phyloP scores from a whole-genome alignment of 768 basidiomycete genomes.

The Mycena galopus region DNA sequence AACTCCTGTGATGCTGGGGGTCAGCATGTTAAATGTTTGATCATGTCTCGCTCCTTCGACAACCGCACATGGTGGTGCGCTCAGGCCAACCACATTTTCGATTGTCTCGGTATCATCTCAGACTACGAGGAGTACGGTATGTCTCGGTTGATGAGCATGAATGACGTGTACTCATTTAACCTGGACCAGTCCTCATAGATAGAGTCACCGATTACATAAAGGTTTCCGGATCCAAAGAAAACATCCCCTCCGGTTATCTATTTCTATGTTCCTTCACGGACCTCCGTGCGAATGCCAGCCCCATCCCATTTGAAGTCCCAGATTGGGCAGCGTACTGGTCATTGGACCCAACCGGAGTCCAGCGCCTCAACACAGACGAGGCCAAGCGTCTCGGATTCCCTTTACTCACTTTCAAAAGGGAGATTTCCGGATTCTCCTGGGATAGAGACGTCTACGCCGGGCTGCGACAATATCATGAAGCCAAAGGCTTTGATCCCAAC shows the following conservation, averaged over 20 bases:
- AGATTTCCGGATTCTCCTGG: neutral
- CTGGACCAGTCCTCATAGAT: neutral
- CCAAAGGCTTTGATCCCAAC: constrained; percentile 20
- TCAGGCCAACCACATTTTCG: constrained; percentile 15
- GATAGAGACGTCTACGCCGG: constrained; percentile 5
- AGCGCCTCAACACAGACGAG: neutral
- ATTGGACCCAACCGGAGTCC: neutral
- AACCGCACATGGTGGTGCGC: neutral
- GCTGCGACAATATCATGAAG: constrained; percentile 13
- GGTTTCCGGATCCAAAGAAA: neutral
- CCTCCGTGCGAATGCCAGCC: neutral
- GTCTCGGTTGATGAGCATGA: neutral
- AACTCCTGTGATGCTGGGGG: neutral
- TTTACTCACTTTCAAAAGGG: neutral
- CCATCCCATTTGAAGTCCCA: neutral
- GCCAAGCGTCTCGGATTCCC: neutral
- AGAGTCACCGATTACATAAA: neutral
- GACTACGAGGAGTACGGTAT: neutral
- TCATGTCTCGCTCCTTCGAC: neutral
- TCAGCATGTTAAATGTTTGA: neutral
- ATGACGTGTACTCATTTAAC: neutral
- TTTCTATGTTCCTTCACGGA: constrained; percentile 1
- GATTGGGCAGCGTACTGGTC: neutral
- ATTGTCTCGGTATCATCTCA: neutral
- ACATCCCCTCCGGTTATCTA: neutral